Evolutionary conservation across 164 flowering plant species (phyloP).

Genomic region (grape (Vitis vinifera)): DNA sequence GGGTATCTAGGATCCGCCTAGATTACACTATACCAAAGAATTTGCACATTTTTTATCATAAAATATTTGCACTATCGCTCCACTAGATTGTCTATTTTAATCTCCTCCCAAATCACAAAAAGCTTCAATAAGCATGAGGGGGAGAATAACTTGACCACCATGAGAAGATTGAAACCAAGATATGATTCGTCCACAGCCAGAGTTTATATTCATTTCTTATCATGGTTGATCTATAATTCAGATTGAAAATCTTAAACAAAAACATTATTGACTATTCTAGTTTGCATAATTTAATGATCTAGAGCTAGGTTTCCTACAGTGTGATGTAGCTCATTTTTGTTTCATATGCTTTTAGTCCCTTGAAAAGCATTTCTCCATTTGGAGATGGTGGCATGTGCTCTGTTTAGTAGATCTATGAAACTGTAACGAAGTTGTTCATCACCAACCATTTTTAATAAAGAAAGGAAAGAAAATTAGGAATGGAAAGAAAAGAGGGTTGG

Average conservation of each 20-base stretch:
- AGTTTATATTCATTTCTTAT: not conserved
- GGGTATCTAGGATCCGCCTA: too few species aligned
- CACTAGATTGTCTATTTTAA: not conserved
- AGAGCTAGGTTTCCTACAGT: not conserved
- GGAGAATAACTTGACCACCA: not conserved
- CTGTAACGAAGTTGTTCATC: not conserved
- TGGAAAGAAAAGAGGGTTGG: not conserved
- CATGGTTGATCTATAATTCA: not conserved
- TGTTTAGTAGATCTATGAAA: not conserved
- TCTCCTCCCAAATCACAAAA: not conserved
- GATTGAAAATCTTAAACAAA: not conserved
- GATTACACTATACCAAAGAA: too few species aligned
- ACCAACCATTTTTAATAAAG: constrained; percentile 7
- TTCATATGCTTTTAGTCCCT: not conserved
- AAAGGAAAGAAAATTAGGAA: not conserved
- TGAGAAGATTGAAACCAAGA: not conserved
- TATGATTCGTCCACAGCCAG: constrained; percentile 10
- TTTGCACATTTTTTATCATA: too few species aligned
- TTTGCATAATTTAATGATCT: not conserved
- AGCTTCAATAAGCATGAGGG: not conserved
- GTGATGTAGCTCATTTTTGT: not conserved
- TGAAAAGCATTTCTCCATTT: not conserved
- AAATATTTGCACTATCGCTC: not conserved
- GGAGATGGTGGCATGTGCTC: not conserved
- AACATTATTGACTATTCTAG: not conserved